Percentiles rank a stretch among this genome's conserved stretches.
These are phyloP conservation scores for Sonneratia caseolaris DNA, from an alignment of 345 rosid genomes.

Conservation along the genomic window DNA sequence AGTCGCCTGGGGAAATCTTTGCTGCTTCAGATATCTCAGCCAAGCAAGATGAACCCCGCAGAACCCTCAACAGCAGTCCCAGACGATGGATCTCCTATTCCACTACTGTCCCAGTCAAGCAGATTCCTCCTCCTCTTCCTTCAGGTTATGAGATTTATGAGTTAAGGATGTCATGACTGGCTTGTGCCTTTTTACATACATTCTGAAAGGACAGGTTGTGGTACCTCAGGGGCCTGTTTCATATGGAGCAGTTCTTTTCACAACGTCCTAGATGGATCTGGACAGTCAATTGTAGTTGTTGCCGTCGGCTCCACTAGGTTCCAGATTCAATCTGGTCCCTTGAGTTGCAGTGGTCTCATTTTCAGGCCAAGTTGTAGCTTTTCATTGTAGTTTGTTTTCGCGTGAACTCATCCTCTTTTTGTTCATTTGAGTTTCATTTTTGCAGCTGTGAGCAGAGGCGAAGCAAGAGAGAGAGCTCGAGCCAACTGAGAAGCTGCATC, in stretches of 20 bases:
- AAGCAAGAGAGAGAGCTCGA: no score
- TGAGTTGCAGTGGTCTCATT: slow-evolving; percentile 20
- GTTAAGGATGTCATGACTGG: slow-evolving; percentile 27
- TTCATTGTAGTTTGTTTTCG: no score
- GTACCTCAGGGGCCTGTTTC: slow-evolving; percentile 45
- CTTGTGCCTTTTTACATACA: slow-evolving; percentile 32
- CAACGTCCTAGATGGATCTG: slow-evolving; percentile 36
- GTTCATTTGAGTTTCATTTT: no score
- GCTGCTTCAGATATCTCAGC: slow-evolving; percentile 19
- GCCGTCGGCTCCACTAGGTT: slow-evolving; percentile 30
- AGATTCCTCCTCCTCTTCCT: slow-evolving; percentile 90
- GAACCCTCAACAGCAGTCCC: slow-evolving; percentile 16
- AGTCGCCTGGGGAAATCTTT: slow-evolving; percentile 14
- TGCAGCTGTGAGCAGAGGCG: no score
- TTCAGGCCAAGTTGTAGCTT: not conserved
- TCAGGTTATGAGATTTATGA: slow-evolving; percentile 47
- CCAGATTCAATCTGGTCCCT: slow-evolving; percentile 26
- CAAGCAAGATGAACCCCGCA: slow-evolving; percentile 23
- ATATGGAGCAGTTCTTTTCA: slow-evolving; percentile 53
- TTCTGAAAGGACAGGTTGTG: slow-evolving; percentile 54
- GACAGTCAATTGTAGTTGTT: slow-evolving; percentile 30
- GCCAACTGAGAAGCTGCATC: slow-evolving; percentile 29
- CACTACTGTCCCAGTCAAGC: slow-evolving; percentile 57
- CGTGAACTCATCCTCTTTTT: no score
- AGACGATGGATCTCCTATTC: slow-evolving; percentile 30